Conservation (phyloP, 352 stramenopile species). For the Plasmopara halstedii region DNA sequence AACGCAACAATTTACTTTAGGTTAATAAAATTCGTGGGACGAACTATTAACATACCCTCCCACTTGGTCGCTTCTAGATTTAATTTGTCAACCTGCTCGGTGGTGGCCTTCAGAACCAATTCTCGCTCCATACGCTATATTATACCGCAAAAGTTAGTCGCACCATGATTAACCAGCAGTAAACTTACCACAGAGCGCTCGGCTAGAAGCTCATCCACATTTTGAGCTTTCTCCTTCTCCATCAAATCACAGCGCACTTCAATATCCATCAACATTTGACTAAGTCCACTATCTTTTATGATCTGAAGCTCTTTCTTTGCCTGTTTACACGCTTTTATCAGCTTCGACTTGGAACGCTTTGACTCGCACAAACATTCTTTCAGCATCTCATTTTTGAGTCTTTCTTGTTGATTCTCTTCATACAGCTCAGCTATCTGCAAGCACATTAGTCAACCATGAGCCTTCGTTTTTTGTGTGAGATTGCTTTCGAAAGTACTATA, state of each 20-base stretch:
- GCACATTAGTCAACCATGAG: not conserved
- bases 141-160: not conserved
- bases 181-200: slow-evolving; percentile 30
- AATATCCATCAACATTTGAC: slow-evolving; percentile 62
- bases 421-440: slow-evolving; percentile 54
- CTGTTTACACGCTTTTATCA: slow-evolving; percentile 67
- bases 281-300: slow-evolving; percentile 50
- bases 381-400: slow-evolving; percentile 63
- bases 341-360: slow-evolving; percentile 59
- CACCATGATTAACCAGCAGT: not conserved
- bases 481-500: slow-evolving; percentile 1
- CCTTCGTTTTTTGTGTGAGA: not conserved
- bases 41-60: slow-evolving; percentile 17
- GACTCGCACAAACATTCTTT: slow-evolving; percentile 55
- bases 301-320: slow-evolving; percentile 53
- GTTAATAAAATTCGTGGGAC: too few relatives aligned
- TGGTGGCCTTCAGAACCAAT: slow-evolving; percentile 3
- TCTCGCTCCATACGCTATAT: slow-evolving; percentile 18
- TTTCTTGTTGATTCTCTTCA: slow-evolving; percentile 60
- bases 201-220: slow-evolving; percentile 29
- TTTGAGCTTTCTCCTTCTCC: slow-evolving; percentile 36
- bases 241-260: slow-evolving; percentile 41
- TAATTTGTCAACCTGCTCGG: slow-evolving; percentile 21
- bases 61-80: slow-evolving; percentile 15
- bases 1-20: too few relatives aligned